Evolutionary conservation across 176 grass and related monocot species (phyloP).

Genomic region (Triticum monococcum): DNA sequence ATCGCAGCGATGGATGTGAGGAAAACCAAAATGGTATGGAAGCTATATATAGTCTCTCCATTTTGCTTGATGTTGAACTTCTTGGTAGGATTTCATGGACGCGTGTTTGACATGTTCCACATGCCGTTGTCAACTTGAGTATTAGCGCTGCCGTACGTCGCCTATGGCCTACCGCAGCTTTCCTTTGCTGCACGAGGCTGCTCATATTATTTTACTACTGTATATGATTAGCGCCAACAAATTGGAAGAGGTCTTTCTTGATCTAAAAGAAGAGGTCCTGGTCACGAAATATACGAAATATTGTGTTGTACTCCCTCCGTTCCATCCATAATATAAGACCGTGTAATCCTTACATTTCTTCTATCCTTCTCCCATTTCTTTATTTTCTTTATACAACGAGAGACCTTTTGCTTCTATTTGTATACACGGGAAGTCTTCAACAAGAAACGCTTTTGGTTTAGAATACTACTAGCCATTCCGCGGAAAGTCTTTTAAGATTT

Average conservation of each 20-base stretch:
- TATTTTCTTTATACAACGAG: too few species aligned
- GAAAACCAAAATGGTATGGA: background rate
- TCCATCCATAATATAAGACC: too few species aligned
- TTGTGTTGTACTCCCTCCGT: too few species aligned
- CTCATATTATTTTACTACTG: background rate
- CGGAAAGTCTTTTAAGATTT: too few species aligned
- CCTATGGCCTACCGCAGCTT: background rate
- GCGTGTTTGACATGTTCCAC: background rate
- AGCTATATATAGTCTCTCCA: background rate
- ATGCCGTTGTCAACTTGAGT: background rate
- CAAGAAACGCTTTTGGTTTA: too few species aligned
- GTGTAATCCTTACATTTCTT: too few species aligned
- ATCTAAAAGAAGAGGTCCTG: background rate
- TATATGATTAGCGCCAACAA: background rate
- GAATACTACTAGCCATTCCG: too few species aligned
- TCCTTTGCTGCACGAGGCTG: background rate
- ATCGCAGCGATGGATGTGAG: background rate
- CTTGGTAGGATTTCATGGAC: background rate
- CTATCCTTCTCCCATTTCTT: too few species aligned
- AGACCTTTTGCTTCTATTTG: too few species aligned
- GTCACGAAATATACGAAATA: too few species aligned
- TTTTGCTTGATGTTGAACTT: background rate
- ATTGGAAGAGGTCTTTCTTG: background rate
- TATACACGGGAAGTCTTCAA: too few species aligned
- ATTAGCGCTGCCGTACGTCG: background rate